A percentile compares a stretch with the other conserved stretches of the same genome.
Conservation (phyloP, 202 grass and related monocot species). For the Panicum hallii region DNA sequence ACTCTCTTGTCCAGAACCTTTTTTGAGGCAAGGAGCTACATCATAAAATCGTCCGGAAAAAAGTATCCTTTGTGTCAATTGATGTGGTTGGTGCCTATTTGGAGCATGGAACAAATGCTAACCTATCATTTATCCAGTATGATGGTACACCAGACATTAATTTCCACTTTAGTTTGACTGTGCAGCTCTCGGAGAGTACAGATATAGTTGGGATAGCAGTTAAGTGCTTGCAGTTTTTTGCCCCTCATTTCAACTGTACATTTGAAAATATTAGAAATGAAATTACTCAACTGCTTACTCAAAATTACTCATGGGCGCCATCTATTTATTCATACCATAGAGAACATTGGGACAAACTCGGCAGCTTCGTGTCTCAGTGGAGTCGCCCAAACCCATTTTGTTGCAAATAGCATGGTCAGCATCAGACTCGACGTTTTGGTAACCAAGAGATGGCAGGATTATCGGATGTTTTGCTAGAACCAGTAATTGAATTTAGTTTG, state of each 20-base stretch:
- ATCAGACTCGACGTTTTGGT: neutral
- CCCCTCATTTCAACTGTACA: neutral
- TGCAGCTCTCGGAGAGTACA: neutral
- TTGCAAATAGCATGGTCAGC: neutral
- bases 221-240: neutral
- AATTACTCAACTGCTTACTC: neutral
- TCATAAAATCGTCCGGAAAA: neutral
- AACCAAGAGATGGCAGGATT: neutral
- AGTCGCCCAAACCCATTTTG: slow-evolving; percentile 18
- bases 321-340: neutral
- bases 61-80: neutral
- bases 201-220: neutral
- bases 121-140: neutral
- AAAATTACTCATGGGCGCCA: neutral
- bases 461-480: neutral
- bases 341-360: neutral
- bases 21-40: neutral
- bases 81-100: neutral
- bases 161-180: neutral
- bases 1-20: neutral
- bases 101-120: neutral
- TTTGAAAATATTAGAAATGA: neutral
- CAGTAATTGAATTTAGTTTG: neutral
- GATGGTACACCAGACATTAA: neutral
- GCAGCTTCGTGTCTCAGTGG: neutral